Conservation (phyloP, 2,329 filamentous ascomycete species). For the Sporothrix globosa region DNA sequence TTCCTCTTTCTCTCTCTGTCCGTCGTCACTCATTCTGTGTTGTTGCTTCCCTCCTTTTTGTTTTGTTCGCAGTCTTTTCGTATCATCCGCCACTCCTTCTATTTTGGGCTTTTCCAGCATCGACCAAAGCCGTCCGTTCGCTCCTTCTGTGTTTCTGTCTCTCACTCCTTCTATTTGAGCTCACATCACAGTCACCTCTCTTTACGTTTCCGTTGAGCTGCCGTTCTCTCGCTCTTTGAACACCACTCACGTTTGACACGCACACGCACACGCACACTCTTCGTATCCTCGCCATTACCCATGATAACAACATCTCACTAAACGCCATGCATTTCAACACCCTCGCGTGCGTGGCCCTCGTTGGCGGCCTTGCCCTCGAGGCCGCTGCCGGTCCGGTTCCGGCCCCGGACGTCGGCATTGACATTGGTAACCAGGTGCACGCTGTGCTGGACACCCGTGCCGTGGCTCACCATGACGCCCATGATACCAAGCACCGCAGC, state of each 20-base stretch:
- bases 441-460: conserved; percentile 20
- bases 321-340: conserved; percentile 33
- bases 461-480: conserved; percentile 4
- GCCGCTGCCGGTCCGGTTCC: conserved; percentile 32
- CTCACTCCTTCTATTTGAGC: conserved; percentile 18
- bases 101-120: background rate
- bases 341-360: conserved; percentile 28
- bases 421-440: conserved; percentile 8
- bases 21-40: conserved; percentile 8
- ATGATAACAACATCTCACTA: background rate
- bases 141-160: conserved; percentile 1
- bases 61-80: background rate
- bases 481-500: conserved; percentile 8
- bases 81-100: conserved; percentile 14
- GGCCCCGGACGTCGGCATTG: background rate
- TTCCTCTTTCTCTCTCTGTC: background rate
- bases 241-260: background rate
- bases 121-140: conserved; percentile 16
- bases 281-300: background rate
- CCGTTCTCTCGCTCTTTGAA: background rate
- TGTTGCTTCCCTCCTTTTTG: background rate
- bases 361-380: conserved; percentile 33
- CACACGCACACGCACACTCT: background rate
- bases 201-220: background rate
- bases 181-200: background rate